Evolutionary conservation across 129 eudicot genomes (phyloP).

Genomic region (Mikania micrantha): DNA sequence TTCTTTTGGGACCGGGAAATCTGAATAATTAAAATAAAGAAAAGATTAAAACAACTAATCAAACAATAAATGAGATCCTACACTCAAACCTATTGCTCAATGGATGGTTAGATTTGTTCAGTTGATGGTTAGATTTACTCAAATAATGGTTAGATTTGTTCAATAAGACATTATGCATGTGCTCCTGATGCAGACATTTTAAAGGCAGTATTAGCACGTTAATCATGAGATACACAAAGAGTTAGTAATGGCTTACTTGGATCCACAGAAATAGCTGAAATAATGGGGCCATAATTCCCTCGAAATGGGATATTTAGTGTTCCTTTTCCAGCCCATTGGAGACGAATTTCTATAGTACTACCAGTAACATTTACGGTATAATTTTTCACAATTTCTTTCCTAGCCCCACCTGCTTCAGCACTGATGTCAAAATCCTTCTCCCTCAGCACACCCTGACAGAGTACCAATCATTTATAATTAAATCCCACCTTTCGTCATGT

Average conservation of each 20-base stretch:
- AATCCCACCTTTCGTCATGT: not conserved
- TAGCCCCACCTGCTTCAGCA: slow-evolving; percentile 59
- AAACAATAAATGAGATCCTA: not conserved
- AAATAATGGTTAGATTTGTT: too few species aligned
- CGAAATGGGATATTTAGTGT: slow-evolving; percentile 48
- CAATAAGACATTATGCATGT: too few species aligned
- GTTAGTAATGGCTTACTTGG: slow-evolving; percentile 38
- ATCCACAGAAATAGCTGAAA: slow-evolving; percentile 77
- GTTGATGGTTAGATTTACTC: too few species aligned
- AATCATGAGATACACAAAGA: not conserved
- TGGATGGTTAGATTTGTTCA: too few species aligned
- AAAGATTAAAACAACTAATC: not conserved
- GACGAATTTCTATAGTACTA: slow-evolving; percentile 62
- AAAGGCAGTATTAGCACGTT: too few species aligned
- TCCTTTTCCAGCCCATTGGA: slow-evolving; percentile 85
- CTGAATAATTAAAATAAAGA: slow-evolving; percentile 23
- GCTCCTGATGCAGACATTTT: too few species aligned
- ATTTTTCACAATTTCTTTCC: slow-evolving; percentile 29
- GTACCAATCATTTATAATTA: not conserved
- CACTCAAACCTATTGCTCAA: too few species aligned
- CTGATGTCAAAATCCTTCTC: slow-evolving; percentile 70
- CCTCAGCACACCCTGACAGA: slow-evolving; percentile 40
- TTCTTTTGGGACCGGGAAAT: slow-evolving; percentile 22
- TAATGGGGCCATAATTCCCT: slow-evolving; percentile 80
- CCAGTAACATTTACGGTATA: slow-evolving; percentile 33